A percentile compares a stretch with the other conserved stretches of the same genome.
These are phyloP conservation scores for Penicillium sp. DNA, from an alignment of 2,329 filamentous ascomycete species.

Conservation along the genomic window DNA sequence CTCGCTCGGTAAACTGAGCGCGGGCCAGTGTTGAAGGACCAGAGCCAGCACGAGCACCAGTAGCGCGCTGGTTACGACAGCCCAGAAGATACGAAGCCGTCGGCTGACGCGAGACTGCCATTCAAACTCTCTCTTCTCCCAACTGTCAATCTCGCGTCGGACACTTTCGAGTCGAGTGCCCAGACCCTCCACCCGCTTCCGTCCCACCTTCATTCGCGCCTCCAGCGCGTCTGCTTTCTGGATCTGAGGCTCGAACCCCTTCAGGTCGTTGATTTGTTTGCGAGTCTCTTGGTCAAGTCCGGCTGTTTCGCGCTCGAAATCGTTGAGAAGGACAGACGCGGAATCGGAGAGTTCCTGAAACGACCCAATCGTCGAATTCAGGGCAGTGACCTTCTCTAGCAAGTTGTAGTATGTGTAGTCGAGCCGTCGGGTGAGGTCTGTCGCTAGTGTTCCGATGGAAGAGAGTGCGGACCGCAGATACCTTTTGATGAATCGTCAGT, in stretches of 20 bases:
- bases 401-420: slow-evolving; percentile 51
- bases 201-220: slow-evolving; percentile 39
- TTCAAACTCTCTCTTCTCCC: slow-evolving; percentile 44
- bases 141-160: slow-evolving; percentile 40
- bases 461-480: slow-evolving; percentile 36
- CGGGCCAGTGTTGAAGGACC: slow-evolving; percentile 28
- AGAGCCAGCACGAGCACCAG: slow-evolving; percentile 32
- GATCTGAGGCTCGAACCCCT: slow-evolving; percentile 40
- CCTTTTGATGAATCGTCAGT: slow-evolving; percentile 18
- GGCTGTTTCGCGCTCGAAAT: slow-evolving; percentile 39
- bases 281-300: slow-evolving; percentile 38
- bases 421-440: slow-evolving; percentile 45
- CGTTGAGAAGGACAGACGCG: slow-evolving; percentile 34
- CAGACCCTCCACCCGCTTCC: slow-evolving; percentile 36
- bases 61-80: slow-evolving; percentile 24
- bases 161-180: slow-evolving; percentile 41
- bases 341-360: slow-evolving; percentile 44
- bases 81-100: slow-evolving; percentile 42
- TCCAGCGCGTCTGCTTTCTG: slow-evolving; percentile 38
- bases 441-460: slow-evolving; percentile 38
- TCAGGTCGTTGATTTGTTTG: slow-evolving; percentile 38
- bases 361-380: slow-evolving; percentile 41
- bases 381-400: slow-evolving; percentile 43
- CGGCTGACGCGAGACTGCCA: slow-evolving; percentile 41
- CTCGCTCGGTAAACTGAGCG: slow-evolving; percentile 2